Conservation (phyloP, 441 rosid genomes). For the Croton laevigatus region DNA sequence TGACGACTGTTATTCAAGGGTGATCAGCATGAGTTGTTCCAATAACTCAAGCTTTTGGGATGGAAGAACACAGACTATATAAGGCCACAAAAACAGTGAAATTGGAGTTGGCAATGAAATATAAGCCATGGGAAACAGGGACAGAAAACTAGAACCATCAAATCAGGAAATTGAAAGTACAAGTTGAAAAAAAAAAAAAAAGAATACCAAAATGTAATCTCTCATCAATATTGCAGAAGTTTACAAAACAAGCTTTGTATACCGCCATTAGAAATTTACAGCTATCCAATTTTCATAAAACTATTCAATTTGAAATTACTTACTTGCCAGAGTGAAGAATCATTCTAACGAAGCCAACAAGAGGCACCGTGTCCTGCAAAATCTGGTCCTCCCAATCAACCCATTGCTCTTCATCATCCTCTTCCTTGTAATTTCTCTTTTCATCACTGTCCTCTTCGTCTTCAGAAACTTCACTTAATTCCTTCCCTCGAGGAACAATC, state of each 20-base stretch:
- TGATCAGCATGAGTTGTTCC: not conserved
- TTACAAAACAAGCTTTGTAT: not conserved
- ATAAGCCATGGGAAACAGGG: not conserved
- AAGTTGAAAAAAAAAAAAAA: not conserved
- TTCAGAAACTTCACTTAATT: slow-evolving; percentile 30
- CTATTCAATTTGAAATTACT: not conserved
- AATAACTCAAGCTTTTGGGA: not conserved
- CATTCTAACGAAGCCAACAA: slow-evolving; percentile 85
- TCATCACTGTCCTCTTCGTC: slow-evolving; percentile 39
- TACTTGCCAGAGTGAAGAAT: slow-evolving; percentile 59
- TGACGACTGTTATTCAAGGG: not conserved
- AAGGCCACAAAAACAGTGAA: not conserved
- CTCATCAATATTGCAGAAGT: not conserved
- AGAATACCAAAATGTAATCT: not conserved
- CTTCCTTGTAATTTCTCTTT: slow-evolving; percentile 20
- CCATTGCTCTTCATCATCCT: slow-evolving; percentile 44
- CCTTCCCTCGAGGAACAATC: slow-evolving; percentile 31
- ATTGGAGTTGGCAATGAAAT: not conserved
- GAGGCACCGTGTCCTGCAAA: slow-evolving; percentile 85
- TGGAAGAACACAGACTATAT: not conserved
- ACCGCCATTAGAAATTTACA: not conserved
- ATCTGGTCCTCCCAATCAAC: slow-evolving; percentile 82
- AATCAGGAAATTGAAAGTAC: not conserved
- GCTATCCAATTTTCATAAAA: not conserved
- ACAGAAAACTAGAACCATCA: slow-evolving; percentile 3